These are phyloP conservation scores for Termitomyces sp. DNA, from an alignment of 768 basidiomycete genomes.

Conservation along the genomic window DNA sequence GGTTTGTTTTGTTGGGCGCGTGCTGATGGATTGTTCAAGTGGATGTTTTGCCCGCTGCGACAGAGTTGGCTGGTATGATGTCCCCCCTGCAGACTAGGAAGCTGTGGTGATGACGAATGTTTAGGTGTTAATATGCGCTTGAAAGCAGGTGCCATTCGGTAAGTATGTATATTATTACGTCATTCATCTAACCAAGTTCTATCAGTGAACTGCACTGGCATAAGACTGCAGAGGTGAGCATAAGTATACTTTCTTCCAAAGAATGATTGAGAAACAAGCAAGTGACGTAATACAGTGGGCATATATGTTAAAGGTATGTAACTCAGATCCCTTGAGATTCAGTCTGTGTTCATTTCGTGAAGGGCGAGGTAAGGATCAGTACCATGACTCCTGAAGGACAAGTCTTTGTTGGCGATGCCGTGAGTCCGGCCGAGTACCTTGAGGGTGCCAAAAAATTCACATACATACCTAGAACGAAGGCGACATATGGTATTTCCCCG, in stretches of 20 bases:
- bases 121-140: conserved; percentile 53
- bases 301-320: conserved; percentile 39
- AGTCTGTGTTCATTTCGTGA: not conserved
- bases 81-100: not conserved
- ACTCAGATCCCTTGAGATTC: not conserved
- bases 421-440: conserved; percentile 18
- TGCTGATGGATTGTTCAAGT: conserved; percentile 21
- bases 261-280: not conserved
- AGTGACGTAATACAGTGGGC: conserved; percentile 33
- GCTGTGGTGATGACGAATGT: conserved; percentile 7
- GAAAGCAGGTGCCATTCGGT: conserved; percentile 46
- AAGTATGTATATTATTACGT: conserved; percentile 5
- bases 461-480: conserved; percentile 17
- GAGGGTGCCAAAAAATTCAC: too few species aligned
- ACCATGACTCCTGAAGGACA: conserved; percentile 49
- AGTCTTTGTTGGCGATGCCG: conserved; percentile 47
- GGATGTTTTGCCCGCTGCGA: conserved; percentile 42
- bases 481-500: conserved; percentile 58
- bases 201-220: conserved; percentile 54
- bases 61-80: conserved; percentile 26
- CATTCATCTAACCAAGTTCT: conserved; percentile 2
- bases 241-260: not conserved
- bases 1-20: not conserved
- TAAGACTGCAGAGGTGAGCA: conserved; percentile 35
- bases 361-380: conserved; percentile 42